Evolutionary conservation across 139 green algal species (phyloP).

Genomic region (Ulvella scutata): DNA sequence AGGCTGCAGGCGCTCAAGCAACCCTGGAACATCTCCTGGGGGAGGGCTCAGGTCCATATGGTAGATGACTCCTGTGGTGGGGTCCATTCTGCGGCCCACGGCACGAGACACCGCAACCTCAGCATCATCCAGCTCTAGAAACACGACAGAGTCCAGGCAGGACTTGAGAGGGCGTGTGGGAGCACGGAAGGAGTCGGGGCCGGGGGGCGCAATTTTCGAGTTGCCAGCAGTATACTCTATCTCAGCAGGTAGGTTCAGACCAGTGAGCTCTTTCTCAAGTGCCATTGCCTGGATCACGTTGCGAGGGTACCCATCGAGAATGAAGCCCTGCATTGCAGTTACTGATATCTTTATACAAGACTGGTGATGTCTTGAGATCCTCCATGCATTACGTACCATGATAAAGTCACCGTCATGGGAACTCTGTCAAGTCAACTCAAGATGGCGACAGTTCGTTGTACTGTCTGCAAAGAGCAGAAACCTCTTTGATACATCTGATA

Average conservation of each 20-base stretch:
- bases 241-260: slow-evolving; percentile 49
- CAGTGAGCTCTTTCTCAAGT: slow-evolving; percentile 56
- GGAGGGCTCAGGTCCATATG: slow-evolving; percentile 57
- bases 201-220: slow-evolving; percentile 37
- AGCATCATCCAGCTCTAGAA: slow-evolving; percentile 15
- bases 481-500: too few relatives aligned
- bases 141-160: slow-evolving; percentile 52
- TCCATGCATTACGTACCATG: too few relatives aligned
- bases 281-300: slow-evolving; percentile 31
- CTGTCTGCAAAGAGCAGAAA: too few relatives aligned
- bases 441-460: too few relatives aligned
- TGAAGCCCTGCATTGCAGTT: slow-evolving; percentile 52
- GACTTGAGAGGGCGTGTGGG: slow-evolving; percentile 13
- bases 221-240: slow-evolving; percentile 12
- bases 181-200: slow-evolving; percentile 22
- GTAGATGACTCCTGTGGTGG: slow-evolving; percentile 38
- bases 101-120: slow-evolving; percentile 16
- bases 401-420: too few relatives aligned
- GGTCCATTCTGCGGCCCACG: slow-evolving; percentile 18
- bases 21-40: slow-evolving; percentile 32
- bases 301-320: slow-evolving; percentile 54
- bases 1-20: slow-evolving; percentile 33
- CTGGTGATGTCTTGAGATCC: too few relatives aligned
- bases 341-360: too few relatives aligned
- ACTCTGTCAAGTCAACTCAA: too few relatives aligned